Base-by-base conservation (phyloP, 768 basidiomycete genomes). In the Cubamyces sp. region DNA sequence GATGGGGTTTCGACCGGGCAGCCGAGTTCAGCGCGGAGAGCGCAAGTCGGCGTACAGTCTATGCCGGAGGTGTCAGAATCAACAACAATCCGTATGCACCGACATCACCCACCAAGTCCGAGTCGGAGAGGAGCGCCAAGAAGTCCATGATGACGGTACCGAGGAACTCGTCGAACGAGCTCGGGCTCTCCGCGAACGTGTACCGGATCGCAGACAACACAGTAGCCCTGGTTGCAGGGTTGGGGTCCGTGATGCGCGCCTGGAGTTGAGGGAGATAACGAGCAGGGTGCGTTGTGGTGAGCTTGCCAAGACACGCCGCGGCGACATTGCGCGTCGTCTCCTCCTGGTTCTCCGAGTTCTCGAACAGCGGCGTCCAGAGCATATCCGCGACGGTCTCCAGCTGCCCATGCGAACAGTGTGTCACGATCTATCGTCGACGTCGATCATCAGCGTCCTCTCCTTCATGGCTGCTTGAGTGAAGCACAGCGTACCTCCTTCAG, bases 291-390 rank as follows among this genome's bases (percentile, higher is more conserved):
- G 93, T 91, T 0, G 92, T 92, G 0, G 95, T 96, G 30, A 99
- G 81, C 74, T 98, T 97, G 37, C 97, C 97, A 18, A 99, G 83
- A 72, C 96, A 98, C 3, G 96, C 96, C 48, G 97, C 95, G 25
- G 96, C 94, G 40, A 98, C 93, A 71, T 97, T 98, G 52, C 96
- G 81, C 1, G 93, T 91, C 8, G 90, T 91, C 75, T 98, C 96
- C 64, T 96, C 96, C 16, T 91, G 84, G 64, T 87, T 89, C 62
- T 92, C 90, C 12, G 94, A 94, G 72, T 94, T 91, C 68, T 92
- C 86, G 72, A 98, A 96, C 15, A 99, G 82, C 3, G 96, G 96
- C 2, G 81, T 81, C 97, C 97, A 99, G 9, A 98, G 84, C 28
- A 85, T 76, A 60, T 98, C 94, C 1, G 96, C 95, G 45, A 96